Percentiles rank a stretch among this genome's conserved stretches.
phyloP scores from a whole-genome alignment of 2,329 filamentous ascomycete species.

The Didymella sp. region DNA sequence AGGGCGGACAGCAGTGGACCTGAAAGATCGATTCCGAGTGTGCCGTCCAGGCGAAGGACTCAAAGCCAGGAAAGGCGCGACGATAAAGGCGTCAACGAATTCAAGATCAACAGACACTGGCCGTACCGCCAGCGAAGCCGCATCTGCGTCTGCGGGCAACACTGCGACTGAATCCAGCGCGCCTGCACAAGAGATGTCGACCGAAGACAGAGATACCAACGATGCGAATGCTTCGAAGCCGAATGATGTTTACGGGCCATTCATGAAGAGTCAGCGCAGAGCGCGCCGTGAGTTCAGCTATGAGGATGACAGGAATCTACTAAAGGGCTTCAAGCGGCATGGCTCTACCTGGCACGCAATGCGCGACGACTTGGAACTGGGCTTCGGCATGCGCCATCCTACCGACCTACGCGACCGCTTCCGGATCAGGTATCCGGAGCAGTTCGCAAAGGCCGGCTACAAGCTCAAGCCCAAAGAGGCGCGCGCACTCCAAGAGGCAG shows the following conservation, averaged over 20 bases:
- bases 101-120: not conserved
- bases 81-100: conserved; percentile 38
- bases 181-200: not conserved
- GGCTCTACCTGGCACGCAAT: conserved; percentile 68
- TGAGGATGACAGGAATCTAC: conserved; percentile 64
- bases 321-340: conserved; percentile 65
- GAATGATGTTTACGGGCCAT: conserved; percentile 59
- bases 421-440: conserved; percentile 64
- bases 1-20: conserved; percentile 65
- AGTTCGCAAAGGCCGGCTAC: conserved; percentile 60
- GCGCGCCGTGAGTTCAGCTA: conserved; percentile 63
- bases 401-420: conserved; percentile 69
- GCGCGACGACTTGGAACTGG: conserved; percentile 60
- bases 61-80: conserved; percentile 45
- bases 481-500: conserved; percentile 23
- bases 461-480: conserved; percentile 48
- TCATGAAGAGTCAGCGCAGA: conserved; percentile 59
- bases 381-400: conserved; percentile 58
- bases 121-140: not conserved
- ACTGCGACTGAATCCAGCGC: not conserved
- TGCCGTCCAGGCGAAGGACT: conserved; percentile 56
- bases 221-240: conserved; percentile 32
- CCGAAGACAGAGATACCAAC: not conserved
- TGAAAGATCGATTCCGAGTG: conserved; percentile 68
- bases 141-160: not conserved